phyloP scores from a whole-genome alignment of 176 grass and related monocot species.

The Themeda triandra region DNA sequence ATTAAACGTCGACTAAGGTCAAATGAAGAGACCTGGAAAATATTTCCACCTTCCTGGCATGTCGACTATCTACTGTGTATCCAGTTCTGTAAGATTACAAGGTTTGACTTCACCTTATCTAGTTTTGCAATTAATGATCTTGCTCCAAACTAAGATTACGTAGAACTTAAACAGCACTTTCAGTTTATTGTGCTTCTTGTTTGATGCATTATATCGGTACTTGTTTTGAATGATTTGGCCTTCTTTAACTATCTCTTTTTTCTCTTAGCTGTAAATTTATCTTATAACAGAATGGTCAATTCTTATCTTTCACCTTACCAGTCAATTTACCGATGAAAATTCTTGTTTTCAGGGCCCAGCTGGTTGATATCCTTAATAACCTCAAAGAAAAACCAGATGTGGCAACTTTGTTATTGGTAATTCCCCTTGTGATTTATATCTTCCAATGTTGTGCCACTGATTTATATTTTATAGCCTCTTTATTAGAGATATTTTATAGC shows the following conservation, averaged over 20 bases:
- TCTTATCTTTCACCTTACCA: not conserved
- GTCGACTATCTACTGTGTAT: constrained; percentile 97
- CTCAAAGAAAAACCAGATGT: constrained; percentile 98
- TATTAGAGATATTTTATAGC: not conserved
- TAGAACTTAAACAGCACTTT: constrained; percentile 7
- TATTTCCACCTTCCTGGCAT: constrained; percentile 95
- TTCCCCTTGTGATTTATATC: constrained; percentile 29
- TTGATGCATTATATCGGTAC: constrained; percentile 8
- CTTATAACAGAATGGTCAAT: not conserved
- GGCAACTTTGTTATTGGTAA: constrained; percentile 89
- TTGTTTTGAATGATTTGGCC: not conserved
- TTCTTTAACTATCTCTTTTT: not conserved
- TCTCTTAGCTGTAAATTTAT: not conserved
- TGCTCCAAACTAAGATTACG: not conserved
- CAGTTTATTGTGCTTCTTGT: constrained; percentile 24
- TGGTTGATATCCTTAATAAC: constrained; percentile 95
- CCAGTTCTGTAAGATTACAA: constrained; percentile 99
- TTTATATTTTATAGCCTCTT: not conserved
- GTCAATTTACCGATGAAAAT: constrained; percentile 15
- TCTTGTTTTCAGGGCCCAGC: constrained; percentile 68
- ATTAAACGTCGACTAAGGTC: constrained; percentile 85
- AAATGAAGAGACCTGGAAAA: constrained; percentile 99
- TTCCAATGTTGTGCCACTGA: constrained; percentile 11
- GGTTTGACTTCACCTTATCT: constrained; percentile 46
- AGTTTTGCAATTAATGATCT: constrained; percentile 16